A percentile compares a stretch with the other conserved stretches of the same genome.
phyloP scores from a whole-genome alignment of 768 basidiomycete genomes.

The Pisolithus marmoratus region DNA sequence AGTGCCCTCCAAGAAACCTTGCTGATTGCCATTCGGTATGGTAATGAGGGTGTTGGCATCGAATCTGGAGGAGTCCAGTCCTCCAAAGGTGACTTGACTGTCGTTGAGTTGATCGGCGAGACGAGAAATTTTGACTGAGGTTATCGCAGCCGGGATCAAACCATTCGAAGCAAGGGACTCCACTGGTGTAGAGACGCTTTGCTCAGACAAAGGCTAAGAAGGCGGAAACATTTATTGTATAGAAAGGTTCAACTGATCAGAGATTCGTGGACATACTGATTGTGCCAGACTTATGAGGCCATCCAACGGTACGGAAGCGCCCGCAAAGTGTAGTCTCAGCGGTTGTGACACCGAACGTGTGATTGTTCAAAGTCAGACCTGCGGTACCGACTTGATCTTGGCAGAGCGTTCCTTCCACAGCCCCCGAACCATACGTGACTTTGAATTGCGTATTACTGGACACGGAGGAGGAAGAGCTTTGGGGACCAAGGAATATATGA shows the following conservation, averaged over 20 bases:
- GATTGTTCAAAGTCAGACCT: constrained; percentile 50
- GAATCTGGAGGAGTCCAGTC: constrained; percentile 67
- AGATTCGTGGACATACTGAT: constrained; percentile 40
- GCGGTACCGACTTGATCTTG: constrained; percentile 60
- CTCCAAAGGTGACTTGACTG: constrained; percentile 80
- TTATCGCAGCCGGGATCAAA: constrained; percentile 57
- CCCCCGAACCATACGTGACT: constrained; percentile 66
- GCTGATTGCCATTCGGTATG: constrained; percentile 53
- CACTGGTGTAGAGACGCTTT: constrained; percentile 60
- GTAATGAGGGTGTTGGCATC: constrained; percentile 51
- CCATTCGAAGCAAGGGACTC: constrained; percentile 59
- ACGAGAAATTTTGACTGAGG: constrained; percentile 78
- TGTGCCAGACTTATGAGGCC: constrained; percentile 76
- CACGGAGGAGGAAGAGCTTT: constrained; percentile 58
- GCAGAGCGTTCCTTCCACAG: constrained; percentile 59
- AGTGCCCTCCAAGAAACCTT: constrained; percentile 78
- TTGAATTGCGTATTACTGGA: constrained; percentile 46
- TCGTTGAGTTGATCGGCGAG: constrained; percentile 58
- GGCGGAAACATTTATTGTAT: not conserved
- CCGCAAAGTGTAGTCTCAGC: constrained; percentile 60
- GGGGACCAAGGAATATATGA: constrained; percentile 60
- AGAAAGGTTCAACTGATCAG: not conserved
- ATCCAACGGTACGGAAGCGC: constrained; percentile 48
- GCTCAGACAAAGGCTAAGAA: constrained; percentile 53
- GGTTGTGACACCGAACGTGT: constrained; percentile 65